These are phyloP conservation scores for Knufia petricola DNA, from an alignment of 2,329 filamentous ascomycete genomes.

Conservation along the genomic window DNA sequence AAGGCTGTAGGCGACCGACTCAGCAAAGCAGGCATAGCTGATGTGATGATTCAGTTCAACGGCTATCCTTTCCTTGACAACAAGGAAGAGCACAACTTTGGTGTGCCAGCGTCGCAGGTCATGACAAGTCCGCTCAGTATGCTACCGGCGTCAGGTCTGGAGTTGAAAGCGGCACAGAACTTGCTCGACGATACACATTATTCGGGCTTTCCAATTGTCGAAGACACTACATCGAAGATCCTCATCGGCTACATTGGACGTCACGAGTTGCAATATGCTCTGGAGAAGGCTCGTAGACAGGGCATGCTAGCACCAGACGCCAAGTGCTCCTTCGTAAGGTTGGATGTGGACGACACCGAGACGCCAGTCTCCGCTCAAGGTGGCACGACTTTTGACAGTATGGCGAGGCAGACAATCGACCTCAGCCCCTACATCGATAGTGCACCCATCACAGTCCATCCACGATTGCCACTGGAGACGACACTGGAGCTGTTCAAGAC, in stretches of 20 bases:
- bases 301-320: conserved; percentile 56
- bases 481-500: conserved; percentile 99
- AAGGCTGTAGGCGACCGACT: conserved; percentile 87
- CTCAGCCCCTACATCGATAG: conserved; percentile 81
- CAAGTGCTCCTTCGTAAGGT: conserved; percentile 60
- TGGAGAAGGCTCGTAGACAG: conserved; percentile 67
- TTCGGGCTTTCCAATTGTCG: conserved; percentile 87
- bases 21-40: conserved; percentile 92
- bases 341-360: conserved; percentile 32
- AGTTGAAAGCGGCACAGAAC: conserved; percentile 65
- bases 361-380: conserved; percentile 26
- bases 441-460: conserved; percentile 84
- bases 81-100: conserved; percentile 95
- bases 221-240: conserved; percentile 57
- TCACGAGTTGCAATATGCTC: conserved; percentile 82
- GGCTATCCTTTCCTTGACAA: conserved; percentile 94
- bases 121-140: conserved; percentile 69
- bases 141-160: conserved; percentile 64
- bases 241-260: conserved; percentile 87
- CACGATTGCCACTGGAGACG: conserved; percentile 82
- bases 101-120: conserved; percentile 79
- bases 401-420: conserved; percentile 55
- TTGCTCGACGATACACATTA: conserved; percentile 70
- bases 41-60: conserved; percentile 98
- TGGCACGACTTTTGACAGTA: conserved; percentile 49